Conservation (phyloP, 2,329 filamentous ascomycete genomes). For the Aspergillus sp. region DNA sequence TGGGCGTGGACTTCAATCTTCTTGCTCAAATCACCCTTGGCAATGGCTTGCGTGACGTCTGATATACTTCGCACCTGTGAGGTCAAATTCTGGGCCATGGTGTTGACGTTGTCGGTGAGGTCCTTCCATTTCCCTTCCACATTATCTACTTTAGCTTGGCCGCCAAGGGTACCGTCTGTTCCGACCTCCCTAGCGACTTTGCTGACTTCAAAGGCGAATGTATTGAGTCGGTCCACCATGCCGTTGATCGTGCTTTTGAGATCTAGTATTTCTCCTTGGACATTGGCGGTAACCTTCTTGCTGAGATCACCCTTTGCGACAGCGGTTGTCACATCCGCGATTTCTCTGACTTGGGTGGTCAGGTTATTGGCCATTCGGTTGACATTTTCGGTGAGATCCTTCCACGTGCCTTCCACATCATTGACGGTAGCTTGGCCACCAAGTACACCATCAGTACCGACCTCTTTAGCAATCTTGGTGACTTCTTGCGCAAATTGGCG, state of each 20-base stretch:
- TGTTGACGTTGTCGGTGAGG: slow-evolving; percentile 66
- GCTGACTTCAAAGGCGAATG: slow-evolving; percentile 65
- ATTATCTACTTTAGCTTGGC: slow-evolving; percentile 63
- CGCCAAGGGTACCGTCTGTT: slow-evolving; percentile 63
- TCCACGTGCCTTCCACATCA: slow-evolving; percentile 96
- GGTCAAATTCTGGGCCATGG: slow-evolving; percentile 65
- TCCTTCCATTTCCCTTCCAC: slow-evolving; percentile 69
- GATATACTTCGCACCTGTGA: slow-evolving; percentile 83
- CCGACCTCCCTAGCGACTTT: slow-evolving; percentile 66
- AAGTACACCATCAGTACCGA: slow-evolving; percentile 91
- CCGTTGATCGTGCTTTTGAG: slow-evolving; percentile 84
- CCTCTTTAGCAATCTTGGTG: slow-evolving; percentile 92
- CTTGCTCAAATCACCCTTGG: slow-evolving; percentile 91
- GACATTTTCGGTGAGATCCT: slow-evolving; percentile 90
- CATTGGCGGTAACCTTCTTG: slow-evolving; percentile 93
- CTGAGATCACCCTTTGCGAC: slow-evolving; percentile 92
- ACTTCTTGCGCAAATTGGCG: slow-evolving; percentile 97
- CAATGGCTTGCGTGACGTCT: slow-evolving; percentile 90
- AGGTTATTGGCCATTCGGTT: slow-evolving; percentile 99
- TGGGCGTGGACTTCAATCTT: slow-evolving; percentile 94
- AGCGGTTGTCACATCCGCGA: slow-evolving; percentile 92
- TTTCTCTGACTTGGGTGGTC: slow-evolving; percentile 95
- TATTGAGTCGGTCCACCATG: slow-evolving; percentile 66
- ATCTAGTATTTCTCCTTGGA: slow-evolving; percentile 89
- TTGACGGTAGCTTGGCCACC: slow-evolving; percentile 95